phyloP scores from a whole-genome alignment of 371 early-diverging fungal genomes.

The Mortierella sp. region DNA sequence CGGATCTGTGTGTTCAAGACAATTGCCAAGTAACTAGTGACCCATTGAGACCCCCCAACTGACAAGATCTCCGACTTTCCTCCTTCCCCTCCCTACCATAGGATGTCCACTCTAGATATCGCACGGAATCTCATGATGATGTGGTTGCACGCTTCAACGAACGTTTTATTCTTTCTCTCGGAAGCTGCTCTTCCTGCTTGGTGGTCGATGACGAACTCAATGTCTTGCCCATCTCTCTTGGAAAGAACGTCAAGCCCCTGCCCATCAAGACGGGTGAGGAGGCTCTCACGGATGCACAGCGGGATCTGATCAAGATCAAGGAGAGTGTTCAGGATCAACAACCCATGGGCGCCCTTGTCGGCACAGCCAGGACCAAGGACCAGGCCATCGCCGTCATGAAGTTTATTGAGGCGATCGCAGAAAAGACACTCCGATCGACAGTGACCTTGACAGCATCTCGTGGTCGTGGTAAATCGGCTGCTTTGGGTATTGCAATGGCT shows the following conservation, averaged over 20 bases:
- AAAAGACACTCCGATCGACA: constrained; percentile 91
- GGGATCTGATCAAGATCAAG: constrained; percentile 85
- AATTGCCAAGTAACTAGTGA: too few relatives aligned
- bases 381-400: constrained; percentile 96
- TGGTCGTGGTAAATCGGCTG: constrained; percentile 99
- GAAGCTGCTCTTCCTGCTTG: constrained; percentile 89
- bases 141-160: constrained; percentile 98
- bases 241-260: constrained; percentile 90
- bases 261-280: constrained; percentile 67
- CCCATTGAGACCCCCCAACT: too few relatives aligned
- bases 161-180: constrained; percentile 95
- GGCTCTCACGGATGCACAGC: constrained; percentile 67
- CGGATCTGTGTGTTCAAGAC: not conserved
- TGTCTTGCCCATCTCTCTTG: constrained; percentile 92
- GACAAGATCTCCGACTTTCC: not conserved
- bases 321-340: constrained; percentile 87
- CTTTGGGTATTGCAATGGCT: constrained; percentile 97
- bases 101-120: constrained; percentile 95
- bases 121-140: constrained; percentile 94
- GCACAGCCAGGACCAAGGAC: constrained; percentile 87
- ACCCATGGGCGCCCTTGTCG: constrained; percentile 87
- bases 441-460: constrained; percentile 97
- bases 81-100: constrained; percentile 30
- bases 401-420: constrained; percentile 94
- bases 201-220: constrained; percentile 98